Percentiles rank a stretch among this genome's conserved stretches.
Evolutionary conservation across 2,329 filamentous ascomycete genomes (phyloP).

Genomic region (Colletotrichum salicis): DNA sequence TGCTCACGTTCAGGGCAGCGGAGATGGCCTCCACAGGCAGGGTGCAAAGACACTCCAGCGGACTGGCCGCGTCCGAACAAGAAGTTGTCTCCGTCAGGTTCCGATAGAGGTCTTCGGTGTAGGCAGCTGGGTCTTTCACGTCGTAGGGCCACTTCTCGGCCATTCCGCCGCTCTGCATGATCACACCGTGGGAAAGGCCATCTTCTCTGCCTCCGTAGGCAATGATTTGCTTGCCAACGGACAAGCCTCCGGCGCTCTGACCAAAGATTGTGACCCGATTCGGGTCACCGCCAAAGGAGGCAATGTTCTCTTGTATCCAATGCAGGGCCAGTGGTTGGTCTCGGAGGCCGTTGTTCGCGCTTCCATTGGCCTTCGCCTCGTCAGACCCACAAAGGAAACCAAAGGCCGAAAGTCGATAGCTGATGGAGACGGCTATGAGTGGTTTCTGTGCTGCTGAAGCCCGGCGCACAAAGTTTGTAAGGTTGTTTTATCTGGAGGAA

Average conservation of each 20-base stretch:
- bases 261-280: slow-evolving; percentile 69
- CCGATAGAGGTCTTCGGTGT: neutral
- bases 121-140: neutral
- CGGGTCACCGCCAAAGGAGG: slow-evolving; percentile 67
- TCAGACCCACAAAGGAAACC: slow-evolving; percentile 69
- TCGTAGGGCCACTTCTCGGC: neutral
- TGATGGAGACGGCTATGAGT: slow-evolving; percentile 68
- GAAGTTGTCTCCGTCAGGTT: neutral
- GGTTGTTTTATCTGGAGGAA: neutral
- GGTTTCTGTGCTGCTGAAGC: slow-evolving; percentile 38
- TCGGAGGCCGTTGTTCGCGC: slow-evolving; percentile 70
- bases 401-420: slow-evolving; percentile 70
- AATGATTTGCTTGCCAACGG: neutral
- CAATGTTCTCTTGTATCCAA: slow-evolving; percentile 71
- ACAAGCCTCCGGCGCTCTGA: neutral
- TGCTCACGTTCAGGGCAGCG: neutral
- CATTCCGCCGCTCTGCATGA: neutral
- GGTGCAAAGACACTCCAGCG: neutral
- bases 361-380: slow-evolving; percentile 62
- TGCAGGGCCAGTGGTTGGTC: slow-evolving; percentile 70
- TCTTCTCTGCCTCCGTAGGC: neutral
- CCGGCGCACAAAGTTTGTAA: neutral
- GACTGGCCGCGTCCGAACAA: neutral
- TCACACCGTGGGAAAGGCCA: neutral
- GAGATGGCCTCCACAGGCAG: neutral